Evolutionary conservation across 176 grass and related monocot species (phyloP).

Genomic region (Lolium perenne): DNA sequence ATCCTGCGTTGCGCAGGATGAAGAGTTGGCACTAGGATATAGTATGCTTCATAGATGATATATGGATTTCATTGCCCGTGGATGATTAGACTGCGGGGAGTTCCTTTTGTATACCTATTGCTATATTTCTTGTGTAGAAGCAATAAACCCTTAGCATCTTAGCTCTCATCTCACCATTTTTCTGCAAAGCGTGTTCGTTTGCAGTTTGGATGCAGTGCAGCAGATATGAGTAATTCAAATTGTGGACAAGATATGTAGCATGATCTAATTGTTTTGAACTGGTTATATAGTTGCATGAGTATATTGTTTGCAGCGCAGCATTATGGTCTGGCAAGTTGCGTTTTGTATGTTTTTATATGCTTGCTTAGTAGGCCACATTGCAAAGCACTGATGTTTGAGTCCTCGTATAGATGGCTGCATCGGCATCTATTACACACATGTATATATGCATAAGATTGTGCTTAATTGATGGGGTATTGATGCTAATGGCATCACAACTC

Average conservation of each 20-base stretch:
- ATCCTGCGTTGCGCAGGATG: constrained; percentile 18
- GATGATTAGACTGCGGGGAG: constrained; percentile 8
- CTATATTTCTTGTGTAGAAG: constrained; percentile 40
- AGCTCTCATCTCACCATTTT: neutral
- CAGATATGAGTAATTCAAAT: neutral
- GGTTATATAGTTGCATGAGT: neutral
- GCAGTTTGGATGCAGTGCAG: neutral
- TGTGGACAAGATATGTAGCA: neutral
- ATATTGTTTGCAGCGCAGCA: neutral
- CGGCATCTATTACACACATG: too few species aligned
- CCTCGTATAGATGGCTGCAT: too few species aligned
- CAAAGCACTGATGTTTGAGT: too few species aligned
- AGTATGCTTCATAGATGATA: constrained; percentile 47
- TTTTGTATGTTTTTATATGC: too few species aligned
- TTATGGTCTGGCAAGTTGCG: neutral
- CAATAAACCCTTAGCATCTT: constrained; percentile 18
- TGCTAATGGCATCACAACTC: too few species aligned
- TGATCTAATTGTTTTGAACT: neutral
- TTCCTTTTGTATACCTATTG: constrained; percentile 29
- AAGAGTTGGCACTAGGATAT: constrained; percentile 37
- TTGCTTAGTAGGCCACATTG: too few species aligned
- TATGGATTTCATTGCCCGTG: constrained; percentile 47
- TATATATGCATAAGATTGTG: too few species aligned
- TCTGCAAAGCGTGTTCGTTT: neutral
- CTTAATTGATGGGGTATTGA: too few species aligned